These are phyloP conservation scores for Phaeoacremonium minimum DNA, from an alignment of 2,329 filamentous ascomycete genomes.

Conservation along the genomic window DNA sequence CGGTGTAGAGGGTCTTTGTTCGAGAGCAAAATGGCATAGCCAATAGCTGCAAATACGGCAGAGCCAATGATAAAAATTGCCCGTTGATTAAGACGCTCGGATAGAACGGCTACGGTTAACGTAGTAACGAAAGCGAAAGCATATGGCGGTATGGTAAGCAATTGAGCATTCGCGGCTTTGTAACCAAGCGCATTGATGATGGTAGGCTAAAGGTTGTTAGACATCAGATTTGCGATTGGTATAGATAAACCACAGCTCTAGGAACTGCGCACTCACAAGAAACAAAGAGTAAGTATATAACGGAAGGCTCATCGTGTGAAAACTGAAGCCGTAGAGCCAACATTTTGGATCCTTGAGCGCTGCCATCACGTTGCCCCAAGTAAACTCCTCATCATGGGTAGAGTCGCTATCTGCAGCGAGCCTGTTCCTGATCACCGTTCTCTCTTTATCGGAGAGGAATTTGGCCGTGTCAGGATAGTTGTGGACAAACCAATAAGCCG, in stretches of 20 bases:
- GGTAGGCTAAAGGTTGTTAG: slow-evolving; percentile 34
- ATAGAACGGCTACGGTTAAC: slow-evolving; percentile 51
- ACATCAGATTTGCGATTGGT: slow-evolving; percentile 4
- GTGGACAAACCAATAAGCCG: slow-evolving; percentile 57
- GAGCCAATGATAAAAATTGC: slow-evolving; percentile 61
- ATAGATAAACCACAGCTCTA: not conserved
- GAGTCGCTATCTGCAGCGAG: slow-evolving; percentile 66
- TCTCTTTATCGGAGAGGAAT: slow-evolving; percentile 51
- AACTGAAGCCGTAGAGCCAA: slow-evolving; percentile 68
- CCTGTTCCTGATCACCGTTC: slow-evolving; percentile 55
- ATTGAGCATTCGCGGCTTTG: slow-evolving; percentile 45
- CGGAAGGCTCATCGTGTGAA: slow-evolving; percentile 68
- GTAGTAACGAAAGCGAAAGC: slow-evolving; percentile 59
- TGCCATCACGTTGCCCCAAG: slow-evolving; percentile 59
- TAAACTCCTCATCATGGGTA: slow-evolving; percentile 63
- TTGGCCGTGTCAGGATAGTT: slow-evolving; percentile 59
- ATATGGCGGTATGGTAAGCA: slow-evolving; percentile 62
- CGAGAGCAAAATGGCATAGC: slow-evolving; percentile 57
- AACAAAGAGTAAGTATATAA: slow-evolving; percentile 54
- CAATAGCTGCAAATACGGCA: slow-evolving; percentile 51
- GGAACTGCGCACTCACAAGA: slow-evolving; percentile 27
- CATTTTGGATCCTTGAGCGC: slow-evolving; percentile 66
- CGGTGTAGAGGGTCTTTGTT: slow-evolving; percentile 37
- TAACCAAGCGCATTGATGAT: slow-evolving; percentile 53
- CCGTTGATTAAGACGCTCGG: slow-evolving; percentile 52